Conservation (phyloP, 306 rosid species). For the Castanopsis chinensis region DNA sequence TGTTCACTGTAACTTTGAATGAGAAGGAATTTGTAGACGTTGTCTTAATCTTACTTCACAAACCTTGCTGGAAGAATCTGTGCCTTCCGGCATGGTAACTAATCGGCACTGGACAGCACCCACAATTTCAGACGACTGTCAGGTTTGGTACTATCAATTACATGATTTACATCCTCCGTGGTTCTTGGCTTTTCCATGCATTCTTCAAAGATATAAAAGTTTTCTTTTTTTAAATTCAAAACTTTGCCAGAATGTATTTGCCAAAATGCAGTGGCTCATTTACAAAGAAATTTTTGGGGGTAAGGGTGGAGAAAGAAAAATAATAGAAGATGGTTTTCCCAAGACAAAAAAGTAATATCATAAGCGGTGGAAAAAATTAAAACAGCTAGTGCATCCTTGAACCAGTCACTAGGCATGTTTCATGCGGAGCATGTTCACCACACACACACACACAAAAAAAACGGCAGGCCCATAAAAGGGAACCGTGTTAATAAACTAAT, state of each 20-base stretch:
- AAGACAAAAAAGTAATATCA: constrained; percentile 5
- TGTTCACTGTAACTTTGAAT: no score
- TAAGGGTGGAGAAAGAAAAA: not conserved
- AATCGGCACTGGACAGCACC: constrained; percentile 69
- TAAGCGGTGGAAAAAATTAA: not conserved
- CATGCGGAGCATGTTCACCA: constrained; percentile 14
- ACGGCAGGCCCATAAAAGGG: not conserved
- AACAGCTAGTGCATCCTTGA: constrained; percentile 15
- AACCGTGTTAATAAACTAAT: constrained; percentile 3
- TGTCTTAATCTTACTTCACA: constrained; percentile 10
- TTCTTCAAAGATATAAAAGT: constrained; percentile 41
- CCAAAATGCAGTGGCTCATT: constrained; percentile 6
- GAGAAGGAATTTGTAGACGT: no score
- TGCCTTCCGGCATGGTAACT: constrained; percentile 73
- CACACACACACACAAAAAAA: not conserved
- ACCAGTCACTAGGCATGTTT: constrained; percentile 10
- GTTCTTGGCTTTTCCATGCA: constrained; percentile 56
- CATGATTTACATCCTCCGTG: constrained; percentile 61
- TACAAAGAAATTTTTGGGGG: not conserved
- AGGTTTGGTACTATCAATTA: constrained; percentile 56
- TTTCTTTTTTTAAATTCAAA: constrained; percentile 21
- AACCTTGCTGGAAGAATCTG: constrained; percentile 79
- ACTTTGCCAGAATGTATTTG: not conserved
- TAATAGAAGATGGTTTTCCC: not conserved
- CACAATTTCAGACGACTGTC: constrained; percentile 82